These are phyloP conservation scores for Daedalea quercina DNA, from an alignment of 768 basidiomycete species.

Conservation along the genomic window DNA sequence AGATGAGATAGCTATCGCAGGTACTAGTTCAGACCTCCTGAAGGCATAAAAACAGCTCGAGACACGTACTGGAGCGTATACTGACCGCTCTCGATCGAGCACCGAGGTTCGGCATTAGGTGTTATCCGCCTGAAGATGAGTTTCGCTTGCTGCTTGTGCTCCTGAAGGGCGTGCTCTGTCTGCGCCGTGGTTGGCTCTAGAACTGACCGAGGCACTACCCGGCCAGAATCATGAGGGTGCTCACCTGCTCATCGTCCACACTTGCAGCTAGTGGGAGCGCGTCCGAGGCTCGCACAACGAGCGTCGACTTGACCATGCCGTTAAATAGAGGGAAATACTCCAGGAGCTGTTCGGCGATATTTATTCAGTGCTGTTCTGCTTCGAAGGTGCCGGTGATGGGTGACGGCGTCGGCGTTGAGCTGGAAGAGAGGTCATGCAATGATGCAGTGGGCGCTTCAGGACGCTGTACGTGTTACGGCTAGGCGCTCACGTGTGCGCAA, in stretches of 20 bases:
- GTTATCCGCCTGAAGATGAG: constrained; percentile 93
- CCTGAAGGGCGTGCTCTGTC: constrained; percentile 92
- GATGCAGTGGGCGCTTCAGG: background rate
- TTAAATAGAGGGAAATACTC: background rate
- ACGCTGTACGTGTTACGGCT: background rate
- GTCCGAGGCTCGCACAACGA: constrained; percentile 79
- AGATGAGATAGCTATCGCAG: constrained; percentile 78
- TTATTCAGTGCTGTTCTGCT: no score
- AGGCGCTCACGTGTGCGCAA: background rate
- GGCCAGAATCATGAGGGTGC: background rate
- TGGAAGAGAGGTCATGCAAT: no score
- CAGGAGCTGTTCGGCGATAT: no score
- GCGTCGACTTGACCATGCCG: constrained; percentile 80
- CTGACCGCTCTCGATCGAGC: constrained; percentile 92
- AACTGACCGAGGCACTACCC: background rate
- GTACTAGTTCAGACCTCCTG: background rate
- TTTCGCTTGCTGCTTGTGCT: constrained; percentile 98
- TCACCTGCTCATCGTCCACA: constrained; percentile 94
- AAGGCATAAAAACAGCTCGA: constrained; percentile 7
- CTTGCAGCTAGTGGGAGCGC: constrained; percentile 90
- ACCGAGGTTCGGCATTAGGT: constrained; percentile 89
- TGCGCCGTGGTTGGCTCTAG: constrained; percentile 26
- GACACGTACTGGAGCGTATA: constrained; percentile 90
- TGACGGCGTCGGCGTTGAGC: no score
- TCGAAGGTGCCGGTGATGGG: no score